Conservation (phyloP, 768 basidiomycete species). For the Nidularia pulvinata region DNA sequence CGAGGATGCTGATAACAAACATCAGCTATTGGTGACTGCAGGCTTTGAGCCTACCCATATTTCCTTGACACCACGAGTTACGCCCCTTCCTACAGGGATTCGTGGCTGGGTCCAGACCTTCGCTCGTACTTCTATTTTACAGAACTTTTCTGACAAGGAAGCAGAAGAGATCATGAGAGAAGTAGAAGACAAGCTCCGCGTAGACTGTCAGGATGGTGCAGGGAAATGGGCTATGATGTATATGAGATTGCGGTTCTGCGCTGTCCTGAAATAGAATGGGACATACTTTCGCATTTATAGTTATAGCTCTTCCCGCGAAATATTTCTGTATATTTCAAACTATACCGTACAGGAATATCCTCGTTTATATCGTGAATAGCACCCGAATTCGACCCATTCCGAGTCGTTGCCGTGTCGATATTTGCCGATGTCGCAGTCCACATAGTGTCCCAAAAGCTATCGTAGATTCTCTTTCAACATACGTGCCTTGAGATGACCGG, state of each 20-base stretch:
- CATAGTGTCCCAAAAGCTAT: too few species aligned
- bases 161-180: conserved; percentile 62
- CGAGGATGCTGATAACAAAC: neutral
- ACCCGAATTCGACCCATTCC: too few species aligned
- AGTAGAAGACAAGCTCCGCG: conserved; percentile 51
- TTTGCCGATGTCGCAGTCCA: too few species aligned
- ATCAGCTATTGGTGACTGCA: conserved; percentile 51
- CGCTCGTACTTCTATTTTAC: conserved; percentile 58
- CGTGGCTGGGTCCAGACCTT: conserved; percentile 73
- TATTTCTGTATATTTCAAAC: too few species aligned
- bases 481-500: too few species aligned
- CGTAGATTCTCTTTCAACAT: too few species aligned
- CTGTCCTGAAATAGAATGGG: conserved; percentile 32
- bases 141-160: conserved; percentile 46
- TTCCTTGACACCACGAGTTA: conserved; percentile 53
- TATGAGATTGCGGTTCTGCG: conserved; percentile 64
- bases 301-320: too few species aligned
- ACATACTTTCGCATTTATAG: neutral
- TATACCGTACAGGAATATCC: too few species aligned
- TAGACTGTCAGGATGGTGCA: conserved; percentile 56
- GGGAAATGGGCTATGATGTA: conserved; percentile 78
- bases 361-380: too few species aligned
- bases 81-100: conserved; percentile 49
- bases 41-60: conserved; percentile 60
- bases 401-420: too few species aligned